Evolutionary conservation across 2,329 filamentous ascomycete genomes (phyloP).

Genomic region (Ophiognomonia clavigignenti-juglandacearum): DNA sequence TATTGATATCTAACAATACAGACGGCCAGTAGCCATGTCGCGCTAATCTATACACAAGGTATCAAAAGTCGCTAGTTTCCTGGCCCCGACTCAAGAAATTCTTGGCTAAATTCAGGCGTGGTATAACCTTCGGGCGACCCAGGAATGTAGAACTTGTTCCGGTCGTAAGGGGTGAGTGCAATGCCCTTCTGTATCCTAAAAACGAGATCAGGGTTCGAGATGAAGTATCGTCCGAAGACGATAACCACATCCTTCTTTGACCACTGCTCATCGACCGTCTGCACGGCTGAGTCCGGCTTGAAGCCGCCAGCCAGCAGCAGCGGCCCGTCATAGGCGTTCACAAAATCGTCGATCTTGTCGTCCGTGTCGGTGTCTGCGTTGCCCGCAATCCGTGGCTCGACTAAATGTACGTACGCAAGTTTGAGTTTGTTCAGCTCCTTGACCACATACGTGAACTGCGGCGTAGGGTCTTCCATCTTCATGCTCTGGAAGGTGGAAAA

Average conservation of each 20-base stretch:
- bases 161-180: conserved; percentile 30
- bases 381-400: conserved; percentile 45
- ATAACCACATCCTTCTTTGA: conserved; percentile 23
- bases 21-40: no score
- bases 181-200: conserved; percentile 34
- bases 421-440: conserved; percentile 42
- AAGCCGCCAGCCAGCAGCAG: conserved; percentile 27
- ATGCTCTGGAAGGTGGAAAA: conserved; percentile 54
- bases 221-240: conserved; percentile 37
- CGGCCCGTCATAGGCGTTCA: conserved; percentile 25
- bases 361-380: conserved; percentile 30
- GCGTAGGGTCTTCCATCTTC: conserved; percentile 50
- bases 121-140: conserved; percentile 33
- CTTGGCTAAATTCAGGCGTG: conserved; percentile 31
- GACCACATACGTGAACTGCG: conserved; percentile 52
- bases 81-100: conserved; percentile 18
- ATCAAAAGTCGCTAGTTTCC: no score
- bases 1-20: no score
- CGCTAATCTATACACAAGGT: no score
- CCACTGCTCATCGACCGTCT: conserved; percentile 24
- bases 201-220: conserved; percentile 39
- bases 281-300: conserved; percentile 19
- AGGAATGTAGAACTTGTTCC: conserved; percentile 32
- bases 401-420: conserved; percentile 53
- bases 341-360: conserved; percentile 25